Percentiles rank a stretch among this genome's conserved stretches.
These are phyloP conservation scores for Parietichytrium sp. DNA, from an alignment of 108 stramenopile genomes.

Conservation along the genomic window DNA sequence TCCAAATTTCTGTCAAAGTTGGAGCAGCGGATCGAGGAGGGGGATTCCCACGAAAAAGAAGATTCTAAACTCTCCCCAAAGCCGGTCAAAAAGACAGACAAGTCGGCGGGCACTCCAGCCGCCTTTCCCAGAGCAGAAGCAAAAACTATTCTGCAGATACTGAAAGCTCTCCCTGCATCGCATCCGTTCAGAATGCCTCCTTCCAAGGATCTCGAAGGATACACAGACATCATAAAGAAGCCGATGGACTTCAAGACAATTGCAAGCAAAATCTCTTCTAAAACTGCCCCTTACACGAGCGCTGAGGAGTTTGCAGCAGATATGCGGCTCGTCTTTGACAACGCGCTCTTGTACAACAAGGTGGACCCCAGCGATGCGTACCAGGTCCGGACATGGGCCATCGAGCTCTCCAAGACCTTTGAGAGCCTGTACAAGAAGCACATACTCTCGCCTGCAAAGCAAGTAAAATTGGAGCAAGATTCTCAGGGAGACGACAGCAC, in stretches of 20 bases:
- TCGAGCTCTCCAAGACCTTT: constrained; percentile 25
- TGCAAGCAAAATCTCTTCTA: constrained; percentile 44
- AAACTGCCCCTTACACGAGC: constrained; percentile 45
- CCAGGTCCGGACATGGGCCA: constrained; percentile 13
- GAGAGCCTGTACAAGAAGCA: neutral
- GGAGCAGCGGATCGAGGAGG: no score
- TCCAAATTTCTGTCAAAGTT: no score
- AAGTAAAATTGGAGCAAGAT: no score
- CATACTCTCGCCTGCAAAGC: no score
- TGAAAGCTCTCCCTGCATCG: neutral
- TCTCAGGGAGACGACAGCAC: no score
- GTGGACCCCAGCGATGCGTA: neutral
- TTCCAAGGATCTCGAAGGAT: constrained; percentile 63
- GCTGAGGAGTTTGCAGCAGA: constrained; percentile 53
- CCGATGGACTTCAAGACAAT: constrained; percentile 72
- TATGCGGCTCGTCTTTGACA: constrained; percentile 68
- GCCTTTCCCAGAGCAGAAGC: neutral
- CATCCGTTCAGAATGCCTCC: constrained; percentile 58
- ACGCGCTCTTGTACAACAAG: constrained; percentile 48
- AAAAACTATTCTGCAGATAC: neutral
- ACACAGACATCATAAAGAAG: constrained; percentile 56
- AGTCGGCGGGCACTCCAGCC: neutral
- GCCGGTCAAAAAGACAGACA: neutral
- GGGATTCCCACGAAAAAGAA: no score
- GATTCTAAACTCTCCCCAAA: neutral